phyloP scores from a whole-genome alignment of 2,329 filamentous ascomycete genomes.

The Thyridium curvatum region DNA sequence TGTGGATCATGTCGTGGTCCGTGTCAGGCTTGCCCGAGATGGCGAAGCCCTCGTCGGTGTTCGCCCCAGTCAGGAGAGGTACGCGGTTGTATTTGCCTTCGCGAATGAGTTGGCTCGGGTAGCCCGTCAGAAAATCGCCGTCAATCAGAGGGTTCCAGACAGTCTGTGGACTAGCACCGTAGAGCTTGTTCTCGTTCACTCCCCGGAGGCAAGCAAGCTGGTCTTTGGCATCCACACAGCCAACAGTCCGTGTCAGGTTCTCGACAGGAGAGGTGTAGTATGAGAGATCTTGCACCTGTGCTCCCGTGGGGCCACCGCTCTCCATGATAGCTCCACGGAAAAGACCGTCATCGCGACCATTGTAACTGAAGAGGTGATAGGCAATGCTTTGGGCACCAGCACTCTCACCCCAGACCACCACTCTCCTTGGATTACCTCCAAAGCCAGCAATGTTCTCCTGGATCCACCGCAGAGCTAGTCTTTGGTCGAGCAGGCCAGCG shows the following conservation, averaged over 20 bases:
- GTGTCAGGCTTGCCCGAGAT: slow-evolving; percentile 31
- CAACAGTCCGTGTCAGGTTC: slow-evolving; percentile 9
- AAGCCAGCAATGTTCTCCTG: slow-evolving; percentile 43
- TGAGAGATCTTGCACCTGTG: slow-evolving; percentile 11
- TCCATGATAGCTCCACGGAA: slow-evolving; percentile 42
- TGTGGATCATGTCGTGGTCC: slow-evolving; percentile 33
- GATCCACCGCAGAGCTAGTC: slow-evolving; percentile 41
- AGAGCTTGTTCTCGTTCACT: slow-evolving; percentile 21
- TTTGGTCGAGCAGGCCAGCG: slow-evolving; percentile 42
- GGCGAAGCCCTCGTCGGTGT: slow-evolving; percentile 21
- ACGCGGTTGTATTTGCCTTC: slow-evolving; percentile 1
- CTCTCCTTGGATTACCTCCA: slow-evolving; percentile 36
- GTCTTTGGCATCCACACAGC: slow-evolving; percentile 14
- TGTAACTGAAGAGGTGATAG: slow-evolving; percentile 44
- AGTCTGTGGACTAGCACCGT: slow-evolving; percentile 13
- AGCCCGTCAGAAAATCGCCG: slow-evolving; percentile 27
- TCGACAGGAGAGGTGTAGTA: slow-evolving; percentile 10
- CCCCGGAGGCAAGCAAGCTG: slow-evolving; percentile 22
- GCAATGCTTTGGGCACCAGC: slow-evolving; percentile 44
- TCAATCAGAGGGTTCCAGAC: slow-evolving; percentile 23
- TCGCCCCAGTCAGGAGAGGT: slow-evolving; percentile 4
- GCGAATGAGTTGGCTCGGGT: slow-evolving; percentile 1
- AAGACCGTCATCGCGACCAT: slow-evolving; percentile 42
- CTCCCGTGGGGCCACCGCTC: slow-evolving; percentile 27
- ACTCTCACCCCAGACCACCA: slow-evolving; percentile 48